Conservation (phyloP, 495 filamentous ascomycete species). For the Aspergillus taichungensis region DNA sequence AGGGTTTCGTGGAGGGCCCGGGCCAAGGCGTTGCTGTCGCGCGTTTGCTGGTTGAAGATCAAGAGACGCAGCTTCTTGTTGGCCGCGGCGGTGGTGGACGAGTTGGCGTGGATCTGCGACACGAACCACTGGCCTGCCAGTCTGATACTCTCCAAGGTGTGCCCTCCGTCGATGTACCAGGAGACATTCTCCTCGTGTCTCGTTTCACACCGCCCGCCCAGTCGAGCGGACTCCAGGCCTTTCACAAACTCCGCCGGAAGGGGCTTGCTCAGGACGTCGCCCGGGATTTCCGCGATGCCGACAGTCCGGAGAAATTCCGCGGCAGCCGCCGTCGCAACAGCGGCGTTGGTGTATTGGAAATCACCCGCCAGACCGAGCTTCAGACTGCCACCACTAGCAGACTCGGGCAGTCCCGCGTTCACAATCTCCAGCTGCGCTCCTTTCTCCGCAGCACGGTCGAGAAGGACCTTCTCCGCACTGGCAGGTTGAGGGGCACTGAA, state of each 20-base stretch:
- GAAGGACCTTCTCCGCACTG: constrained; percentile 58
- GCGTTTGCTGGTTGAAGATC: constrained; percentile 94
- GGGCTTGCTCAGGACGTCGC: constrained; percentile 32
- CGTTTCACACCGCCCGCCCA: constrained; percentile 78
- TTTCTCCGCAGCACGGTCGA: constrained; percentile 61
- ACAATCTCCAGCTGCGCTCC: constrained; percentile 52
- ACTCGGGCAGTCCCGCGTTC: constrained; percentile 46
- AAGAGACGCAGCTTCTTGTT: constrained; percentile 50
- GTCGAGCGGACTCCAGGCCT: constrained; percentile 66
- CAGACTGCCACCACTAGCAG: constrained; percentile 42
- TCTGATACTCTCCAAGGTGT: constrained; percentile 81
- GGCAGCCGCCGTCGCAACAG: constrained; percentile 68
- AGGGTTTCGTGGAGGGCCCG: constrained; percentile 60
- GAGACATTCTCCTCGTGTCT: constrained; percentile 55
- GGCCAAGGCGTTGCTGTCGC: constrained; percentile 59
- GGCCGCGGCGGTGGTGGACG: constrained; percentile 37
- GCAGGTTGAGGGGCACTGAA: constrained; percentile 68
- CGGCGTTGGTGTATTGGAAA: constrained; percentile 85
- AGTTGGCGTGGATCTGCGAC: constrained; percentile 36
- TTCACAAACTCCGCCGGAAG: constrained; percentile 60
- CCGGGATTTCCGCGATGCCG: constrained; percentile 36
- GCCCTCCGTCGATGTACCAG: constrained; percentile 90
- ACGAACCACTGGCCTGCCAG: constrained; percentile 77
- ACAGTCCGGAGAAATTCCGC: constrained; percentile 44
- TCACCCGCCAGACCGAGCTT: constrained; percentile 66